Percentiles rank a stretch among this genome's conserved stretches.
phyloP scores from a whole-genome alignment of 148 eudicot species.

The Cornus controversa region DNA sequence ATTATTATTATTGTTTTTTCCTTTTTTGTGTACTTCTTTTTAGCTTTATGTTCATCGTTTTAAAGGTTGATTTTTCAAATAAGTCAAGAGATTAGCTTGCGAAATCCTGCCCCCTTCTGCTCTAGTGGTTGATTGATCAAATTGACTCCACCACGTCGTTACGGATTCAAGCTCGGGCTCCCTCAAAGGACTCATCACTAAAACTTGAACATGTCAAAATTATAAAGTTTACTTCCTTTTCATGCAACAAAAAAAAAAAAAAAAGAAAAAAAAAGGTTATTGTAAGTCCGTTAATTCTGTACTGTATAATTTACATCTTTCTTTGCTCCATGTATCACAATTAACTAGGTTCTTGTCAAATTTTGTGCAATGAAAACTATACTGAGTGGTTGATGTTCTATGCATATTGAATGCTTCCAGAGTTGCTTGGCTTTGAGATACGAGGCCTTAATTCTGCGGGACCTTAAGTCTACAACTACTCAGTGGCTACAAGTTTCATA shows the following conservation, averaged over 20 bases:
- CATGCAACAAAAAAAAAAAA: no score
- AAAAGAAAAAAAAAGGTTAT: no score
- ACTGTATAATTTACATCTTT: no score
- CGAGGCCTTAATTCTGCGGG: constrained; percentile 69
- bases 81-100: no score
- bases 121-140: no score
- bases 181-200: background rate
- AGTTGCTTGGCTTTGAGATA: constrained; percentile 90
- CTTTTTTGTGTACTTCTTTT: background rate
- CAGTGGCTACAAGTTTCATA: constrained; percentile 48
- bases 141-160: no score
- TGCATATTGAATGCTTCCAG: constrained; percentile 29
- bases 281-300: no score
- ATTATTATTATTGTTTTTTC: no score
- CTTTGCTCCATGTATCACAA: background rate
- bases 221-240: background rate
- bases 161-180: no score
- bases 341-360: background rate
- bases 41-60: background rate
- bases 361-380: background rate
- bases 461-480: constrained; percentile 33
- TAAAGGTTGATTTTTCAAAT: background rate
- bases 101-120: no score
- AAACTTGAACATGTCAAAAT: background rate
- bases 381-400: background rate